These are phyloP conservation scores for Colletotrichum sp. DNA, from an alignment of 2,329 filamentous ascomycete species.

Conservation along the genomic window DNA sequence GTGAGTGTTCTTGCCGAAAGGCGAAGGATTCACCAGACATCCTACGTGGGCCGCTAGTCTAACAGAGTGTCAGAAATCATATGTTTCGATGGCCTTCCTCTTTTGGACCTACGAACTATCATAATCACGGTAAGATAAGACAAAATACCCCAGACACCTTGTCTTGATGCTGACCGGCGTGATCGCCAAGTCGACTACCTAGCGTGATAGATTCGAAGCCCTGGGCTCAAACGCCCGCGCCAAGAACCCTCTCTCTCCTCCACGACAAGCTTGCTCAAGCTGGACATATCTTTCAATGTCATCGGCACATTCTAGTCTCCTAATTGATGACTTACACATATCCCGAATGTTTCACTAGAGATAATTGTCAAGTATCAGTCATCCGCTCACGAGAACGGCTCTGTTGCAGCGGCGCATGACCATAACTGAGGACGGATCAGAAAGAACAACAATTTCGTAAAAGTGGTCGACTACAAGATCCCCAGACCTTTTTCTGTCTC, in stretches of 20 bases:
- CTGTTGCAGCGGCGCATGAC: background rate
- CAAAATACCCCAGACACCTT: background rate
- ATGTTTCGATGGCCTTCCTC: background rate
- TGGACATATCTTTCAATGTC: background rate
- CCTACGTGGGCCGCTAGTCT: background rate
- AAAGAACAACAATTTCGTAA: background rate
- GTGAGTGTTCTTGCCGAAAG: background rate
- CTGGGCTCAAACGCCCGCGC: background rate
- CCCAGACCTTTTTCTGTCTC: background rate
- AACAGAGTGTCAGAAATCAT: background rate
- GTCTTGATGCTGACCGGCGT: background rate
- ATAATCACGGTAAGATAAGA: background rate
- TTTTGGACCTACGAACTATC: background rate
- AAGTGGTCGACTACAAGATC: background rate
- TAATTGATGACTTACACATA: background rate
- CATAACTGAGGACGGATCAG: background rate
- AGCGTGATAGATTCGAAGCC: background rate
- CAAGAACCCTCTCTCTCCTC: background rate
- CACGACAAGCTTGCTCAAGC: background rate
- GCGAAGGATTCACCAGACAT: background rate
- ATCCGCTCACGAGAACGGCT: background rate
- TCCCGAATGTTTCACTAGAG: background rate
- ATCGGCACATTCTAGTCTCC: background rate
- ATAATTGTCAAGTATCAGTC: background rate
- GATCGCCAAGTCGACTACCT: background rate